Base-by-base conservation (phyloP, 176 grass and related monocot species). In the Juncus effusus region DNA sequence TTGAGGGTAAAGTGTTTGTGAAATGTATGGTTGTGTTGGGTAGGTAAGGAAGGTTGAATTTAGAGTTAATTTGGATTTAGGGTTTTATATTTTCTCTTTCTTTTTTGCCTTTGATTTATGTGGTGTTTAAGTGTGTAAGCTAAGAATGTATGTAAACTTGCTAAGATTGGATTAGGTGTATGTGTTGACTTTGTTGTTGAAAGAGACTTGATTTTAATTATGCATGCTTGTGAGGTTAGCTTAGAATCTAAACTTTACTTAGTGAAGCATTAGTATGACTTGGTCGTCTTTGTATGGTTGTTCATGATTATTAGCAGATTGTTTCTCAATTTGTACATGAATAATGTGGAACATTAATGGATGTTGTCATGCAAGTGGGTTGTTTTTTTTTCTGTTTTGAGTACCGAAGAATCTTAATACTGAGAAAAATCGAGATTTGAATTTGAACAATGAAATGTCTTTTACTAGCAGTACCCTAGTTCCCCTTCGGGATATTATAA, bases 171-270 rank as follows among this genome's bases (percentile, higher is more conserved):
- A 65, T 55, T 76, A 19, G 76, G 39, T 72, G 59, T 12, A 59
- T 84, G 51, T 69, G 75, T 3, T 69, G 52, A 11, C 6, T 83
- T 36, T 40, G 68, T 36, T 87, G 71, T 81, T 67, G 49, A 47
- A 12, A 77, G 72, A 68, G 77, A 63, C 52, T 36, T 76, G 7
- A 2, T 70, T 36, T 8, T 15, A 63, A 64, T 51, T 64, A 61
- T 64, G 5, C 42, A 15, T 63, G 2, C 38, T 59, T 36, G 16
- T 61, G 36, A 36, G 55, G 41, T 58, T 71, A 71, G 38, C 42
- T 71, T 67, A 42, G 64, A 28, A 28, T 28, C 19, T 28, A 28
- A 28, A 28, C 19, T 28, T 28, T 28, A 28, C 19, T 28, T 28
- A 28, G 19, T 28, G 19, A 28, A 28, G 19, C 19, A 28, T 28